Percentiles rank a stretch among this genome's conserved stretches.
Evolutionary conservation across 2,329 filamentous ascomycete genomes (phyloP).

Genomic region (Chaetomium olivaceum): DNA sequence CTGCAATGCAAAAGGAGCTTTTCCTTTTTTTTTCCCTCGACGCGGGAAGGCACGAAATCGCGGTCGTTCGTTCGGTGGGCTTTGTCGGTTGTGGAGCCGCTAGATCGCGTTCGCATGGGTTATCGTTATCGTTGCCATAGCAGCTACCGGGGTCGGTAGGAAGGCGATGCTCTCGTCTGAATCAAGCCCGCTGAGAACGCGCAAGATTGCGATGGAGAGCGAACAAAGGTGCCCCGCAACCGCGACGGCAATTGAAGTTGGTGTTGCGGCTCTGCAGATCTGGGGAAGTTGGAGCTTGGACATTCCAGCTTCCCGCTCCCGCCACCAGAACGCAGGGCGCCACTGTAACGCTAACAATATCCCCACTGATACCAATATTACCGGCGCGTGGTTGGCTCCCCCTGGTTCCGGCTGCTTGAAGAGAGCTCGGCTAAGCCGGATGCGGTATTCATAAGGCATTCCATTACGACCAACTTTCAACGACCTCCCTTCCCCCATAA

Average conservation of each 20-base stretch:
- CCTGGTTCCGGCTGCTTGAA: no score
- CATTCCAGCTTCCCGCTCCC: constrained; percentile 13
- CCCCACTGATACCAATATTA: not conserved
- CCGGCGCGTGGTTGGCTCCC: not conserved
- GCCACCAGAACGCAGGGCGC: constrained; percentile 3
- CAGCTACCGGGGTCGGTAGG: not conserved
- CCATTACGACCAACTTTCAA: no score
- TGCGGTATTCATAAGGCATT: no score
- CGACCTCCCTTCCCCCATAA: no score
- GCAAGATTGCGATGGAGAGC: not conserved
- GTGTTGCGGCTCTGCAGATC: constrained; percentile 31
- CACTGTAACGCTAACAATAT: not conserved
- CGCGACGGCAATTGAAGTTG: constrained; percentile 17
- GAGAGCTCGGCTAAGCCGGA: no score
- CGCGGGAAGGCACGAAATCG: constrained; percentile 10
- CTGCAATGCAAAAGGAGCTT: not conserved
- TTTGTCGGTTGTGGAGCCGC: constrained; percentile 16
- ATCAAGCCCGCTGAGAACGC: not conserved
- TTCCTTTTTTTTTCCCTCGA: constrained; percentile 6
- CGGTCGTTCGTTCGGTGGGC: constrained; percentile 18
- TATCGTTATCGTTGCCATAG: constrained; percentile 19
- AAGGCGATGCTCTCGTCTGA: not conserved
- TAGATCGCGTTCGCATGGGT: constrained; percentile 24
- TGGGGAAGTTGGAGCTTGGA: constrained; percentile 18
- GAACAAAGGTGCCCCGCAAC: constrained; percentile 7